Evolutionary conservation across 73 alveolate genomes (phyloP).

Genomic region (Symbiodinium natans): DNA sequence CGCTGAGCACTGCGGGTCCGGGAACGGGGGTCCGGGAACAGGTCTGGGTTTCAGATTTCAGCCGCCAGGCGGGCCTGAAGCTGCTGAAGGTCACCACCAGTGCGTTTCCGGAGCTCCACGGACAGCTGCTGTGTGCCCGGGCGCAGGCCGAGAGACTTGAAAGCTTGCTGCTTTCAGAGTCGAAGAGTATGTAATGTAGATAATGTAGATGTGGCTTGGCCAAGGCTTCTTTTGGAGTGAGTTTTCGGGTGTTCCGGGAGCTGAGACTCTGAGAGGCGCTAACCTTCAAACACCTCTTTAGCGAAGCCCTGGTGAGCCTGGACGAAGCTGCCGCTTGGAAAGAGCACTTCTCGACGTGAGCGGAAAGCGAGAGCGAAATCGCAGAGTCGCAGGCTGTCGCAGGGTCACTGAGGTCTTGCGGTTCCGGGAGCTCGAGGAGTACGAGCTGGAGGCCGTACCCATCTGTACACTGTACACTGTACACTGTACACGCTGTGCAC

Average conservation of each 20-base stretch:
- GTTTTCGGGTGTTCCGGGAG: no score
- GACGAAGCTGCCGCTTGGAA: conserved; percentile 29
- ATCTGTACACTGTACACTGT: no score
- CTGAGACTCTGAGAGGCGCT: conserved; percentile 20
- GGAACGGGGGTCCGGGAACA: background rate
- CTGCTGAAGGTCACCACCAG: conserved; percentile 3
- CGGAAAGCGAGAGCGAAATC: background rate
- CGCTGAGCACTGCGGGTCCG: background rate
- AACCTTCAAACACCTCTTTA: conserved; percentile 32
- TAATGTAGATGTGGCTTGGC: no score
- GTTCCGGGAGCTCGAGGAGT: conserved; percentile 45
- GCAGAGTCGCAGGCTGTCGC: background rate
- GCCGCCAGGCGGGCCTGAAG: conserved; percentile 76
- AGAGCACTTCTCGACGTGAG: background rate
- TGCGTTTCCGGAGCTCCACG: conserved; percentile 49
- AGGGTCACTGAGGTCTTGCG: conserved; percentile 32
- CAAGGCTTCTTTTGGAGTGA: background rate
- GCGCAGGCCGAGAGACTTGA: conserved; percentile 17
- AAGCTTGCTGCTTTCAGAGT: no score
- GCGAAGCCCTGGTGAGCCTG: conserved; percentile 25
- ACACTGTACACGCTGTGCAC: no score
- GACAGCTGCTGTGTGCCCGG: conserved; percentile 58
- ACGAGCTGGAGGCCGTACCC: conserved; percentile 55
- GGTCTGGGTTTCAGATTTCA: background rate
- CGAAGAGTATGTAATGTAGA: no score